Evolutionary conservation across 257 asterid genomes (phyloP).

Genomic region (Capsicum baccatum): DNA sequence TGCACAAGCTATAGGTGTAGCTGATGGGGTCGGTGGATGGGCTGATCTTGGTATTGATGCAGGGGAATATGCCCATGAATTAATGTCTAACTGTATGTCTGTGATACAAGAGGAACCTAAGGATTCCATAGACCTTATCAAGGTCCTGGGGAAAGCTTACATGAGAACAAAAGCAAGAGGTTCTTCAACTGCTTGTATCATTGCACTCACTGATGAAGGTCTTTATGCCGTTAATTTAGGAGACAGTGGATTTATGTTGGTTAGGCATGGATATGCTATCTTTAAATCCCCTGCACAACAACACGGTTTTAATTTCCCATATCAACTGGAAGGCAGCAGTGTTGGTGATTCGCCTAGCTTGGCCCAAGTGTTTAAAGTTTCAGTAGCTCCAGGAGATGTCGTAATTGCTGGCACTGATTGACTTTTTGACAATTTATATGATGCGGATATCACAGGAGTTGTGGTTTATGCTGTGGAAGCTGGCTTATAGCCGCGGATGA

Average conservation of each 20-base stretch:
- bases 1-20: constrained; percentile 24
- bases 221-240: constrained; percentile 31
- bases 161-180: constrained; percentile 27
- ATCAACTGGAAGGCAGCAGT: constrained; percentile 28
- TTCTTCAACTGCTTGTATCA: constrained; percentile 32
- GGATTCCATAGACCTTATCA: constrained; percentile 10
- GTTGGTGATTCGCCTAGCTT: constrained; percentile 28
- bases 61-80: constrained; percentile 23
- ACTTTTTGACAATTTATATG: constrained; percentile 35
- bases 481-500: constrained; percentile 27
- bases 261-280: constrained; percentile 15
- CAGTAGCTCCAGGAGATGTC: constrained; percentile 35
- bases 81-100: constrained; percentile 24
- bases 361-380: constrained; percentile 28
- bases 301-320: constrained; percentile 23
- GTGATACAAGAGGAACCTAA: constrained; percentile 13
- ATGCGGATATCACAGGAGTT: constrained; percentile 10
- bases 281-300: constrained; percentile 32
- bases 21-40: constrained; percentile 31
- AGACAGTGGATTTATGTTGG: constrained; percentile 33
- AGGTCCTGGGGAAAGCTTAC: constrained; percentile 24
- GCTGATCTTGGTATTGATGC: constrained; percentile 28
- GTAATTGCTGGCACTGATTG: constrained; percentile 31
- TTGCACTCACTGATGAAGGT: constrained; percentile 23
- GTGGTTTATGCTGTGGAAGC: constrained; percentile 28